phyloP scores from a whole-genome alignment of 2,329 filamentous ascomycete genomes.

The Pseudogymnoascus sp. region DNA sequence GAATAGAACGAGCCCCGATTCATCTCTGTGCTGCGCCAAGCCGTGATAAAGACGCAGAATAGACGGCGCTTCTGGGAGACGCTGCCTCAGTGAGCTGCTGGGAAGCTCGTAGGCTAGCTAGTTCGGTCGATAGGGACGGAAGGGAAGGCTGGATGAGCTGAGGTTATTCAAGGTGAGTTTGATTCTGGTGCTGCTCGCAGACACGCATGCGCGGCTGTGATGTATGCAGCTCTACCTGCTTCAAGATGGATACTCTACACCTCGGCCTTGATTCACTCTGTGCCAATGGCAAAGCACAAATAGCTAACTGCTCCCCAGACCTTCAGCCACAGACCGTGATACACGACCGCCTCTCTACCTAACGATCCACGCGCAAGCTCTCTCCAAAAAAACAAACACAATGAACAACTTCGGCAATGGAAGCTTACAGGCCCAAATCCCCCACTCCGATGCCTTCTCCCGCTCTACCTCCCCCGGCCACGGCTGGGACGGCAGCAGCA shows the following conservation, averaged over 20 bases:
- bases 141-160: background rate
- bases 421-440: constrained; percentile 9
- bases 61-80: background rate
- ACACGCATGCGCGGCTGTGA: background rate
- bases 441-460: constrained; percentile 56
- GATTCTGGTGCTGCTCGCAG: background rate
- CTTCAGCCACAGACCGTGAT: background rate
- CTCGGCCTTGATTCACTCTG: background rate
- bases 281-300: background rate
- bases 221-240: background rate
- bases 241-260: background rate
- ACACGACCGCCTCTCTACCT: background rate
- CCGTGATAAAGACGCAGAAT: background rate
- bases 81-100: constrained; percentile 5
- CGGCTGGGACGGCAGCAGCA: constrained; percentile 37
- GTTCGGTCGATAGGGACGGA: constrained; percentile 4
- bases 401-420: constrained; percentile 21
- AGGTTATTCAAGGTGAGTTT: background rate
- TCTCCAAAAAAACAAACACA: background rate
- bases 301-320: background rate
- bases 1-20: background rate
- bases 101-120: background rate
- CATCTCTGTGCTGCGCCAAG: background rate
- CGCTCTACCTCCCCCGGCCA: constrained; percentile 76
- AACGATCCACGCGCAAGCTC: background rate